Evolutionary conservation across 441 rosid genomes (phyloP), one percentile per base, ranked within the genome.

Genomic region (Corymbia calophylla): DNA sequence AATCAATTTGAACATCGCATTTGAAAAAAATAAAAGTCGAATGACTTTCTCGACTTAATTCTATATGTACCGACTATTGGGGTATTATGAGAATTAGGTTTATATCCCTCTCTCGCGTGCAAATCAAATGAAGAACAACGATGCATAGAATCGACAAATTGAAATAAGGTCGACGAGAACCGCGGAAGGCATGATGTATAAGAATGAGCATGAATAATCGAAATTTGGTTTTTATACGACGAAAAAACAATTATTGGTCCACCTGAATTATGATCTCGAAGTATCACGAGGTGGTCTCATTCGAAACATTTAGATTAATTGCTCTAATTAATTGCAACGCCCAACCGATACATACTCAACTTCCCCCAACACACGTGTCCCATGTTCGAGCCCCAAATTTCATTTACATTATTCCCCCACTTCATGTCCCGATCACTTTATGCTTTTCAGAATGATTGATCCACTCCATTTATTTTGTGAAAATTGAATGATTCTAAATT

Each of bases 401-500:
- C 77, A 66, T 66, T 31, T 66, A 31, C 23, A 16, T 8, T 9
- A 4, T 66, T 44, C 2, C 35, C 44, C 44, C 44, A 0, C 77
- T 66, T 17, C 77, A 21, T 19, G 77, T 66, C 12, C 48, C 27
- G 19, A 35, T 9, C 27, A 70, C 15, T 18, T 68, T 35, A 70
- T 35, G 48, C 44, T 39, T 35, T 21, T 35, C 49, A 2, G 0
- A 32, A 1, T n/a, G 73, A n/a, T 64, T 64, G 19, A n/a, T 64
- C 3, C 1, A 18, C 32, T 29, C 32, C 15, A 4, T 62, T 62
- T 29, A 7, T 62, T 31, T 29, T 4, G 9, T 8, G 15, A 29
- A 62, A 62, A 62, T 29, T 14, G 32, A 62, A 62, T 29, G 1
- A 29, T 29, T 62, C 3, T 0, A 5, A 1, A 27, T 0, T 25